Base-by-base conservation (phyloP, 2,329 filamentous ascomycete species). In the Monosporascus sp. region DNA sequence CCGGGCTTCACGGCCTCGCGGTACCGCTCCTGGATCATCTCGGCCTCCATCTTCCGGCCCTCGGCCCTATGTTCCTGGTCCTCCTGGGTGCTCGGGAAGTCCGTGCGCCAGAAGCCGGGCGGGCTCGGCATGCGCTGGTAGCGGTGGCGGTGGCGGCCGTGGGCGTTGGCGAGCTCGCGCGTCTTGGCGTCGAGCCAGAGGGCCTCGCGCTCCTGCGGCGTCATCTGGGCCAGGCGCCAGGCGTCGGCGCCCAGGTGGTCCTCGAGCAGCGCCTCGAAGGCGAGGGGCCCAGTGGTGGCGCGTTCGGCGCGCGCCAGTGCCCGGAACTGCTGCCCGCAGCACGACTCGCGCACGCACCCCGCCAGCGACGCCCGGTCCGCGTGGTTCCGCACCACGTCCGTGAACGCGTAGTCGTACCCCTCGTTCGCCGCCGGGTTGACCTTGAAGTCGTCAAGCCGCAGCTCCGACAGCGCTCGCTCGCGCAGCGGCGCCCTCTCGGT, bases 21-120 rank as follows among this genome's bases (percentile, higher is more conserved):
- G 71, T 90, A 88, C 64, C 91, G 82, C 64, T 90, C 85, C 59
- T 85, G 80, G 2, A 97, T 78, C 52, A 83, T 79, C 49, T 83
- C 76, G 59, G 78, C 80, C 65, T 88, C 86, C 55, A 82, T 73
- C 61, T 77, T 78, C n/a, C 76, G 77, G 0, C 87, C 88, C 65
- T 85, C 84, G 55, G 80, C 78, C 53, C 81, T 81, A 62, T 93
- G 84, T 50, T 77, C 74, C 60, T 82, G 76, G 27, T 86, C 72
- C 70, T 97, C 90, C 68, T 97, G 94, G 1, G 94, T 97, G 26
- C 76, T 84, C 1, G 93, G 92, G 67, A 99, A 96, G 61, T 96
- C 93, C 2, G 87, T 81, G 51, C 90, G 80, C 94, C 94, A 99
- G 67, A 90, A 97, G 0, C 91, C 92, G 2, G 91, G 90, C 14